phyloP scores from a whole-genome alignment of 345 rosid genomes.

The Erysimum cheiranthoides region DNA sequence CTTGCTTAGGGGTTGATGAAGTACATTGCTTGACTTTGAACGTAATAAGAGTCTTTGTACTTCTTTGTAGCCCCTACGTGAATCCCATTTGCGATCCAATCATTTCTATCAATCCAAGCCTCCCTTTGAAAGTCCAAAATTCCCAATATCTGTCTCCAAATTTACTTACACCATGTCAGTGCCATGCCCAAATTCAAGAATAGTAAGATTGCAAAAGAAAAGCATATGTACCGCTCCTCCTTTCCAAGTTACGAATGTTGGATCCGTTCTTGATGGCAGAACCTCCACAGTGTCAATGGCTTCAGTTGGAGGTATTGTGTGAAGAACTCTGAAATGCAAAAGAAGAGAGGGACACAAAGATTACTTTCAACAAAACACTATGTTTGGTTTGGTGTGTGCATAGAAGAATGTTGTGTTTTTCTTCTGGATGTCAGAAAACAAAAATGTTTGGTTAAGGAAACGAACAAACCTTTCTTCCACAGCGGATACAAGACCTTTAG shows the following conservation, averaged over 20 bases:
- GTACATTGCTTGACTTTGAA: conserved; percentile 85
- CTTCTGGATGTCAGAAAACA: conserved; percentile 8
- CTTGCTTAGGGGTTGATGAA: conserved; percentile 62
- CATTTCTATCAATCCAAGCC: conserved; percentile 85
- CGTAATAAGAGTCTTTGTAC: conserved; percentile 87
- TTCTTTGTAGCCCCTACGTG: conserved; percentile 75
- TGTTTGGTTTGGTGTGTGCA: not conserved
- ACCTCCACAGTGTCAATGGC: conserved; percentile 65
- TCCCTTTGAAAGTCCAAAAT: conserved; percentile 85
- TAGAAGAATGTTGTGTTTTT: not conserved
- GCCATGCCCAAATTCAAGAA: not conserved
- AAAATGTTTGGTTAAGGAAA: conserved; percentile 9
- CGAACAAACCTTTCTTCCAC: conserved; percentile 81
- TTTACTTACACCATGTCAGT: not conserved
- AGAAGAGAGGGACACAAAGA: conserved; percentile 7
- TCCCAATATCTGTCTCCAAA: conserved; percentile 65
- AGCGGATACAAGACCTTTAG: conserved; percentile 69
- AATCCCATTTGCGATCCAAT: conserved; percentile 88
- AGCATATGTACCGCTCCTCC: conserved; percentile 77
- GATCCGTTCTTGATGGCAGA: conserved; percentile 76
- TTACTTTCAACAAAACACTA: conserved; percentile 4
- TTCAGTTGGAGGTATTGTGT: conserved; percentile 88
- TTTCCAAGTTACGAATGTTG: conserved; percentile 76
- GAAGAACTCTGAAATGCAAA: conserved; percentile 72
- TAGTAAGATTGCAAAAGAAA: not conserved